Conservation (phyloP, 1,284 basidiomycete genomes). For the Phellopilus nigrolimitatus region DNA sequence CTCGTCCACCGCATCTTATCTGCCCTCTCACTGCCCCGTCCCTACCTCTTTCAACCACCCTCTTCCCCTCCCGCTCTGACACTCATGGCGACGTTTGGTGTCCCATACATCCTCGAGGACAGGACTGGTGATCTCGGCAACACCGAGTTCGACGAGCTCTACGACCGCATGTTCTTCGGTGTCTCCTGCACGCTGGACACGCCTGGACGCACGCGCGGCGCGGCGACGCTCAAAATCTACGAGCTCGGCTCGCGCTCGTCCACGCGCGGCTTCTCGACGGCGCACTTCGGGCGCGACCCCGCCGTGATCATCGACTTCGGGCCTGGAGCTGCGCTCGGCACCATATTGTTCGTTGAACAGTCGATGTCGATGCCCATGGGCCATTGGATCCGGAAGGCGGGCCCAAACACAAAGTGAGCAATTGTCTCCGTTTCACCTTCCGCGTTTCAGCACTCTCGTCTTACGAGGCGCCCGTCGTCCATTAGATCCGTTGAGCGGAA, state of each 20-base stretch:
- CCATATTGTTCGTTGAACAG: constrained; percentile 43
- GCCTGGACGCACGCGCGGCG: constrained; percentile 30
- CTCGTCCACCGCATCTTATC: no score
- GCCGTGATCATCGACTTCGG: constrained; percentile 54
- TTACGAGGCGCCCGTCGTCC: not conserved
- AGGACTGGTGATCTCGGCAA: constrained; percentile 51
- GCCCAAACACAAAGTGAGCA: no score
- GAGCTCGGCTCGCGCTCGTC: constrained; percentile 59
- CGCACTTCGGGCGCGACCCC: constrained; percentile 38
- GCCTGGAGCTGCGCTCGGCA: constrained; percentile 50
- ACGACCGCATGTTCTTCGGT: constrained; percentile 66
- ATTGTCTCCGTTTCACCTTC: not conserved
- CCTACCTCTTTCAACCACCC: not conserved
- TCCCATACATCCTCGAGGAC: constrained; percentile 62
- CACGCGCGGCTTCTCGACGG: constrained; percentile 39
- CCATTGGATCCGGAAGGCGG: no score
- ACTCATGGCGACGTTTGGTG: constrained; percentile 33
- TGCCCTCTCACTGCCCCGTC: no score
- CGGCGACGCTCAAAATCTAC: constrained; percentile 40
- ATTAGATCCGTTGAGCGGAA: constrained; percentile 57
- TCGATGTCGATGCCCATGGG: constrained; percentile 48
- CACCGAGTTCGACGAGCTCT: constrained; percentile 69
- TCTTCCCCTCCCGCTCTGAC: not conserved
- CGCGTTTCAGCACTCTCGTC: constrained; percentile 1
- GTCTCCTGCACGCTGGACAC: constrained; percentile 36